Evolutionary conservation across 257 asterid species (phyloP).

Genomic region (Solanum pinnatisectum): DNA sequence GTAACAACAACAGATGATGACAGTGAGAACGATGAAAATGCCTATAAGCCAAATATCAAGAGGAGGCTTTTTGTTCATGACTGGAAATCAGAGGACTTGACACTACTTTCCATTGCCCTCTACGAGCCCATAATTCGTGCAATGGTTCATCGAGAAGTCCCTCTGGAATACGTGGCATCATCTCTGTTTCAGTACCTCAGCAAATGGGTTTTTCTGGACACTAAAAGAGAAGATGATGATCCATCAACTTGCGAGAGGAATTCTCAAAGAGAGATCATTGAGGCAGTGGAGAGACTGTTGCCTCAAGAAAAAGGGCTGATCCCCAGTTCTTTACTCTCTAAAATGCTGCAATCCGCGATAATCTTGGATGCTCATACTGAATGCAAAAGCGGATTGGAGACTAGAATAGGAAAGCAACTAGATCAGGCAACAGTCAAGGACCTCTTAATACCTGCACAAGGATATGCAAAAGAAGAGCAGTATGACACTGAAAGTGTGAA

Average conservation of each 20-base stretch:
- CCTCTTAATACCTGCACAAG: constrained; percentile 49
- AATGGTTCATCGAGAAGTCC: constrained; percentile 37
- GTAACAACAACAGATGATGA: constrained; percentile 12
- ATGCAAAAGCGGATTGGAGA: constrained; percentile 48
- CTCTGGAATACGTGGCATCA: constrained; percentile 35
- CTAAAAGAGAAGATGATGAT: constrained; percentile 17
- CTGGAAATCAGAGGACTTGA: constrained; percentile 49
- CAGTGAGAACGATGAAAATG: constrained; percentile 14
- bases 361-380: constrained; percentile 29
- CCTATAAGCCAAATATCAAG: constrained; percentile 30
- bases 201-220: constrained; percentile 43
- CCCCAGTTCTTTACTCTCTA: constrained; percentile 38
- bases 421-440: constrained; percentile 42
- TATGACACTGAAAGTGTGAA: constrained; percentile 50
- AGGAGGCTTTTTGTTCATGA: constrained; percentile 49
- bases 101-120: constrained; percentile 24
- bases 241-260: constrained; percentile 9
- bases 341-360: constrained; percentile 45
- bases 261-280: constrained; percentile 40
- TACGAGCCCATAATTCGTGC: constrained; percentile 40
- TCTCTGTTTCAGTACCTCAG: constrained; percentile 36
- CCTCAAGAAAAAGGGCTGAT: constrained; percentile 28
- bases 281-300: constrained; percentile 40
- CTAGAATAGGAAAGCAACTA: constrained; percentile 58
- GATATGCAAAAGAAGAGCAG: constrained; percentile 40